phyloP scores from a whole-genome alignment of 345 rosid genomes.

The Eucalyptus curtisii region DNA sequence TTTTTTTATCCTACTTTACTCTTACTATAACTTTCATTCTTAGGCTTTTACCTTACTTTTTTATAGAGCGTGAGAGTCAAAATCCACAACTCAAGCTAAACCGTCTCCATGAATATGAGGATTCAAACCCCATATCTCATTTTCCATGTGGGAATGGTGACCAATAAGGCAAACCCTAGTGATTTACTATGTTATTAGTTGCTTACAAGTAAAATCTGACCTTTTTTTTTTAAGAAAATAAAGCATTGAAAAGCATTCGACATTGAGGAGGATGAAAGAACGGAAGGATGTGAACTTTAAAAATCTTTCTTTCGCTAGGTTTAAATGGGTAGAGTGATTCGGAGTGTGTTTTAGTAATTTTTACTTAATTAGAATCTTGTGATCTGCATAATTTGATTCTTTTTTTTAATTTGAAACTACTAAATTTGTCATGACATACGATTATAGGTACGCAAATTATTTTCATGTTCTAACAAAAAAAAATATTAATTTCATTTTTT shows the following conservation, averaged over 20 bases:
- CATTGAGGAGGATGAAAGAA: not conserved
- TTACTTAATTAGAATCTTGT: not conserved
- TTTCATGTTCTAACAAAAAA: too few species aligned
- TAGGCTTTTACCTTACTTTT: rapidly evolving
- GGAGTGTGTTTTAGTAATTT: not conserved
- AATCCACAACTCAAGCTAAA: too few species aligned
- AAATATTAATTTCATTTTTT: not conserved
- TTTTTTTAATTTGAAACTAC: not conserved
- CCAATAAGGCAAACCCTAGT: rapidly evolving
- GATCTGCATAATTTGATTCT: not conserved
- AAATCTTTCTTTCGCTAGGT: not conserved
- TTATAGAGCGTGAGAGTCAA: rapidly evolving
- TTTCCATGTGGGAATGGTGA: too few species aligned
- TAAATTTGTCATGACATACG: not conserved
- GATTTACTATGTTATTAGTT: not conserved
- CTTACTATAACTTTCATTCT: too few species aligned
- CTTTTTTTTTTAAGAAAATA: not conserved
- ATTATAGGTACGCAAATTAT: not conserved
- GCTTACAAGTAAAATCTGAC: not conserved
- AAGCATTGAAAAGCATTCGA: not conserved
- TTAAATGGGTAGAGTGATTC: not conserved
- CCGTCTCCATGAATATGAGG: rapidly evolving
- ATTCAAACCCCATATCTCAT: too few species aligned
- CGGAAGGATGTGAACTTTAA: not conserved
- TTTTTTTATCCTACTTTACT: not conserved